Evolutionary conservation across 495 filamentous ascomycete species (phyloP), one percentile per base, ranked within the genome.

Genomic region (Penicillium canescens): DNA sequence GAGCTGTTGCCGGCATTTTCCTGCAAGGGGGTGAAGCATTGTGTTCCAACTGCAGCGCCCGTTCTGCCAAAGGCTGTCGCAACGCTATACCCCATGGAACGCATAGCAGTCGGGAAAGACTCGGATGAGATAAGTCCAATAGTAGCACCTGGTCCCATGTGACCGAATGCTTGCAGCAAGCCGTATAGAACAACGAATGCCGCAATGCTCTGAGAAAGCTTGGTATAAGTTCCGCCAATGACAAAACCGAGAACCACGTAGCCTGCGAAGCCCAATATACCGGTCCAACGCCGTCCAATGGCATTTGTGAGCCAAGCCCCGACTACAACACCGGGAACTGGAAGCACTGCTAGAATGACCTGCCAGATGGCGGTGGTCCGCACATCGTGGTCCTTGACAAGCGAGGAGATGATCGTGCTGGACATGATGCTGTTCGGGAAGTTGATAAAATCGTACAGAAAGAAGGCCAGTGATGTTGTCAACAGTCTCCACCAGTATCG

Each of bases 401-500:
- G 52, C 0, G 68, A 70, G 4, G 71, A 62, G 34, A 75, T 72
- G 40, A 75, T 76, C 6, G 62, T 62, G 52, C 69, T 65, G 3
- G 69, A 72, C 69, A 75, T 72, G 52, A 70, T 72, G 42, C 63
- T 68, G 53, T 67, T 70, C 3, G 64, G 66, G 42, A 68, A 70
- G 52, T 72, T 73, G 63, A 69, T 66, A 46, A 73, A 71, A 42
- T 71, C 66, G 42, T 68, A 70, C 2, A 72, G 59, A 42, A 71
- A 71, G 50, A 68, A 73, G 2, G 70, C 70, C 9, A 67, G 37
- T 0, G 68, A 71, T 6, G 65, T 73, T 0, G 64, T 67, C 14
- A 65, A 49, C 1, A 73, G 58, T 5, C 66, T 62, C 33, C 49
- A 55, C 59, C 62, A 65, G 48, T 71, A 73, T 2, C 68, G 62